Evolutionary conservation across 2,329 filamentous ascomycete species (phyloP).

Genomic region (Fusarium nygamai): DNA sequence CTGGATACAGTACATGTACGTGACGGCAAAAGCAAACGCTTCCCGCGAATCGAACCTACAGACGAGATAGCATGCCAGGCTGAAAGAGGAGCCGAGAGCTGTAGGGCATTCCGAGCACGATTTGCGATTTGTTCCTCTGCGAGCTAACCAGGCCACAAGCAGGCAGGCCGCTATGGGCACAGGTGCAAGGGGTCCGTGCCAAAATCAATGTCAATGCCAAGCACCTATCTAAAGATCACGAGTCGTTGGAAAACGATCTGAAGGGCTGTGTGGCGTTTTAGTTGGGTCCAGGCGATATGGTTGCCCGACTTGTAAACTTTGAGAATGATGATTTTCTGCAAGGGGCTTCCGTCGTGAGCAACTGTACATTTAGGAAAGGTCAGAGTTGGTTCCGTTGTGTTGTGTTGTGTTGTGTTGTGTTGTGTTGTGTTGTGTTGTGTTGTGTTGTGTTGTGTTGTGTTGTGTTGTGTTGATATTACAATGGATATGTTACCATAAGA

Average conservation of each 20-base stretch:
- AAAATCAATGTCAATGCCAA: conserved; percentile 8
- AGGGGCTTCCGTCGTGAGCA: conserved; percentile 13
- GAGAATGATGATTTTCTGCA: conserved; percentile 18
- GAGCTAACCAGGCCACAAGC: conserved; percentile 19
- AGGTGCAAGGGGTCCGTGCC: conserved; percentile 35
- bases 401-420: no score
- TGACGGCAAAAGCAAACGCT: conserved; percentile 20
- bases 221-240: conserved; percentile 3
- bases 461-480: conserved; percentile 7
- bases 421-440: no score
- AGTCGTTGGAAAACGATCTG: conserved; percentile 16
- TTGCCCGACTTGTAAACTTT: conserved; percentile 31
- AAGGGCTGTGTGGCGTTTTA: conserved; percentile 30
- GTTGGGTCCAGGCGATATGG: conserved; percentile 27
- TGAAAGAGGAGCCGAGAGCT: conserved; percentile 28
- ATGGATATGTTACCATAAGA: background rate
- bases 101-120: conserved; percentile 13
- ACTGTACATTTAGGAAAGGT: background rate
- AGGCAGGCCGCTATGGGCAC: conserved; percentile 17
- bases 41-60: conserved; percentile 6
- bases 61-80: conserved; percentile 12
- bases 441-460: no score
- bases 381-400: background rate
- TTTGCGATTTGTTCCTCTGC: conserved; percentile 37
- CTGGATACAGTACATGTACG: background rate